These are phyloP conservation scores for Ogataea trehalophila DNA, from an alignment of 805 yeast species.

Conservation along the genomic window DNA sequence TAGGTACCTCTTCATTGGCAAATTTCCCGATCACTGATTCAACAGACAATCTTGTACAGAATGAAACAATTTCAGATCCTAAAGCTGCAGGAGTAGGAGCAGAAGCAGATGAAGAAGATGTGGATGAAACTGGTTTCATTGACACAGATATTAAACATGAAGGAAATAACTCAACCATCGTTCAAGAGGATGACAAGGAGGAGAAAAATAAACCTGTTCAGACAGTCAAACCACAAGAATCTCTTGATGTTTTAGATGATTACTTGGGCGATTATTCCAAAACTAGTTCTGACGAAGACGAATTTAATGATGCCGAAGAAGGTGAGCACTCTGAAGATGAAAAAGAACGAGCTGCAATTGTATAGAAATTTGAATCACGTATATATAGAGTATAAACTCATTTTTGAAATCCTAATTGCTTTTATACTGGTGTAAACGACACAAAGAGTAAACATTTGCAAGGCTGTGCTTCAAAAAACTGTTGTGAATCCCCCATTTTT, in stretches of 20 bases:
- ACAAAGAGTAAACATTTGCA: no score
- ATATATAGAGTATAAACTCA: no score
- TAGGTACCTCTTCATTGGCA: slow-evolving; percentile 8
- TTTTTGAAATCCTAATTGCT: no score
- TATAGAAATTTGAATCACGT: no score
- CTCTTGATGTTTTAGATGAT: slow-evolving; percentile 6
- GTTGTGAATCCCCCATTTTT: no score
- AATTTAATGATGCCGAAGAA: slow-evolving; percentile 25
- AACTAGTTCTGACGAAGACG: slow-evolving; percentile 13
- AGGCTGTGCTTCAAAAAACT: no score
- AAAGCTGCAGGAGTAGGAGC: neutral
- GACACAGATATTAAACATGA: slow-evolving; percentile 1
- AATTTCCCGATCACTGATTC: neutral
- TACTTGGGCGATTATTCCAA: slow-evolving; percentile 7
- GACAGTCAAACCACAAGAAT: neutral
- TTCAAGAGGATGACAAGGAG: neutral
- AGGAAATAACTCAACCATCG: neutral
- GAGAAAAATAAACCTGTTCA: neutral
- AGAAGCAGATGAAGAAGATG: slow-evolving; percentile 1
- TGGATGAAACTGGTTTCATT: slow-evolving; percentile 7
- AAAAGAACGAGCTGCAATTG: neutral
- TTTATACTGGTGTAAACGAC: no score
- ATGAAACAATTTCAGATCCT: neutral
- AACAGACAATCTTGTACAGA: neutral
- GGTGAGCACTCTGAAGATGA: slow-evolving; percentile 1